phyloP scores from a whole-genome alignment of 352 stramenopile species.

The Pythium myriotylum region DNA sequence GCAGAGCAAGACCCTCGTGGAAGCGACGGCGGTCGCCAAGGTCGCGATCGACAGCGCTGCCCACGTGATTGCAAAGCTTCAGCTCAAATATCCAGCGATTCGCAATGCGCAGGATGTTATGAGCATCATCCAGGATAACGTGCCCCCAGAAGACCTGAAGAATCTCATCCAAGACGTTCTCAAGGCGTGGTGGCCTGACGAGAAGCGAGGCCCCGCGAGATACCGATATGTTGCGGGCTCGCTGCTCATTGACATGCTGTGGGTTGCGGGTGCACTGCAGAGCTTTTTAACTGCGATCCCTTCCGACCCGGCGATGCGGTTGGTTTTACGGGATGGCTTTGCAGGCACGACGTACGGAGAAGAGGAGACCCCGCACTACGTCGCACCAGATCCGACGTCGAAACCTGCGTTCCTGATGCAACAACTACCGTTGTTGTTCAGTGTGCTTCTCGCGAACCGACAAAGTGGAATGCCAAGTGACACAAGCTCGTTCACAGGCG shows the following conservation, averaged over 20 bases:
- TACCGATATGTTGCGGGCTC: background rate
- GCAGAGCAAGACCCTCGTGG: constrained; percentile 35
- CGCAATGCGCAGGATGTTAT: constrained; percentile 23
- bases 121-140: background rate
- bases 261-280: background rate
- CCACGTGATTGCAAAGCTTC: constrained; percentile 21
- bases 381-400: background rate
- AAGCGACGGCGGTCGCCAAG: constrained; percentile 34
- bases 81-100: constrained; percentile 26
- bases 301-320: background rate
- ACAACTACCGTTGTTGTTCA: constrained; percentile 4
- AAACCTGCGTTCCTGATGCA: constrained; percentile 6
- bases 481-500: constrained; percentile 6
- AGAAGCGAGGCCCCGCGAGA: background rate
- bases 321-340: constrained; percentile 22
- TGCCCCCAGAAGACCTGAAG: background rate
- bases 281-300: background rate
- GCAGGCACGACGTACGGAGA: constrained; percentile 15
- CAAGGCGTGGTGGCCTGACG: background rate
- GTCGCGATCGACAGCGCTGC: constrained; percentile 26
- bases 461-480: background rate
- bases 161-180: background rate
- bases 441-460: background rate
- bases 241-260: background rate
- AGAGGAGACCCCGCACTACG: constrained; percentile 4